Evolutionary conservation across 2,329 filamentous ascomycete genomes (phyloP), one percentile per base, ranked within the genome.

Genomic region (Fusarium buharicum): DNA sequence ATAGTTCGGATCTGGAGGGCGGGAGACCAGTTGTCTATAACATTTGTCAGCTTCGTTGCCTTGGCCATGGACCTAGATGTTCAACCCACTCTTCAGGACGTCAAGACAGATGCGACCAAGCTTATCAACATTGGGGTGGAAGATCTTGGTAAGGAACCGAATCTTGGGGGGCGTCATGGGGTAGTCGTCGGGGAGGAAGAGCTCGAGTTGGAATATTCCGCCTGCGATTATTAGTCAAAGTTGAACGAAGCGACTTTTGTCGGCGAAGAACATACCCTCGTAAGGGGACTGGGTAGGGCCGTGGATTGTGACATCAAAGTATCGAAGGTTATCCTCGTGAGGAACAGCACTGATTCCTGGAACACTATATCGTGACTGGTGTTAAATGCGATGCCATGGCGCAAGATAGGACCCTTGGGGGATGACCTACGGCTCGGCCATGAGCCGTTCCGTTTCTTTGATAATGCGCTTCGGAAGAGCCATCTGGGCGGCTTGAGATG

Each of bases 101-200:
- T 99, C 95, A 45, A 99, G 81, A 75, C 96, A 99, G 78, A 99
- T 99, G 59, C 95, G 90, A 59, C 95, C 95, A 3, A 99, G 87
- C 79, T 96, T 96, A 77, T 99, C 95, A 70, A 99, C 97, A 76
- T 99, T 99, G 48, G 95, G 95, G 77, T 99, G 96, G 79, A 98
- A 99, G 77, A 99, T 98, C 81, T 97, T 97, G 70, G 96, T 99
- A 47, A 99, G 84, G 79, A 99, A 99, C 51, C 95, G 91, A 74
- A 99, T 97, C 83, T 97, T 97, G 40, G 95, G 95, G 50, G 95
- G 94, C 30, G 93, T 97, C 95, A 99, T 99, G 37, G 95, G 95
- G 76, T 99, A 99, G 81, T 99, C 95, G 73, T 99, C 95, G 39
- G 96, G 96, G 20, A 99, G 85, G 77, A 99, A 99, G 17, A 99